Evolutionary conservation across 768 basidiomycete genomes (phyloP), one percentile per base, ranked within the genome.

Genomic region (Collybia sp.): DNA sequence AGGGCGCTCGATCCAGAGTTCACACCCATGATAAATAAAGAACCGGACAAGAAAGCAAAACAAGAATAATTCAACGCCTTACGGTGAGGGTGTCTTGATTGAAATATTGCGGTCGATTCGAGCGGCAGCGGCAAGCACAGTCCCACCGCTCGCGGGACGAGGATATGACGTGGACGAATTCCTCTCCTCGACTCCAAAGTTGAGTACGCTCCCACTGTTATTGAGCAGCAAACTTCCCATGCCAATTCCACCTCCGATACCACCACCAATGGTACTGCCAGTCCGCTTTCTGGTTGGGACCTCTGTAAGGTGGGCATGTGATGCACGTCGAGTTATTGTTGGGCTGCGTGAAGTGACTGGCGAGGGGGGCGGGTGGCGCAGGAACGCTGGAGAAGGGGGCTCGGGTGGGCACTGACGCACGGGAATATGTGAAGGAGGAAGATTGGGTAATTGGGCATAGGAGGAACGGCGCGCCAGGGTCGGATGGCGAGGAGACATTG

Each of bases 271-370:
- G 57, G 47, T 6, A 51, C 51, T 8, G 56, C 58, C n/a, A 64
- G 47, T 33, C 63, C 54, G 18, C 62, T 69, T 40, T 64, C 64
- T 1, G 67, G 62, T 18, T 65, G 60, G 41, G 61, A 65, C 25
- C 39, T 58, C 55, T 18, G 64, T 57, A 15, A 59, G 52, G 19
- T 60, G 64, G 2, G 58, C 61, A 25, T 53, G 53, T 15, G 63
- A 67, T 13, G 55, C 46, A 3, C 60, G 50, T 30, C 61, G 60
- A 8, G 54, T 39, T 15, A 65, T 56, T 6, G 53, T 46, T 1
- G 56, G 52, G 12, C 43, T 54, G 34, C 33, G 37, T 17, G 49
- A 47, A 10, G 45, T 12, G 43, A 36, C 17, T 25, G 52, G 48
- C 12, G 52, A 46, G 6, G 45, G 15, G 38, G 44, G 33, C 5